Evolutionary conservation across 371 early-diverging fungal species (phyloP).

Genomic region (Mortierella sp.): DNA sequence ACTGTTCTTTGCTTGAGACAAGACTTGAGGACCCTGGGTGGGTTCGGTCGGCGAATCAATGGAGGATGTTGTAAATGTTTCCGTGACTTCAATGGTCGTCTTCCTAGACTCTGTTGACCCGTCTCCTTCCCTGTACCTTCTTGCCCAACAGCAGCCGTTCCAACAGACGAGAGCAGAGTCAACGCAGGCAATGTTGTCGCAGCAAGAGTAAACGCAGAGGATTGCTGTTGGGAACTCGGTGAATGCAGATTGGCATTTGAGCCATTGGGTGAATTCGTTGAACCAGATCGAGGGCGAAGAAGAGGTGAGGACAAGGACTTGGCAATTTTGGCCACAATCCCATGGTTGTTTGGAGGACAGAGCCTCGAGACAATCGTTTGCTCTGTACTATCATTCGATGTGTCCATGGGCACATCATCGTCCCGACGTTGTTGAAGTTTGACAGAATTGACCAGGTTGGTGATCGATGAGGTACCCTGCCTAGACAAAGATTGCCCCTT

Average conservation of each 20-base stretch:
- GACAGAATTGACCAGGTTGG: too few species aligned
- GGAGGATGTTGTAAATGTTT: not conserved
- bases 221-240: constrained; percentile 24
- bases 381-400: not conserved
- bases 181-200: constrained; percentile 32
- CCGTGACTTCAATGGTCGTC: not conserved
- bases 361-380: not conserved
- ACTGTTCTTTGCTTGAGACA: constrained; percentile 19
- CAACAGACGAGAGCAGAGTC: constrained; percentile 28
- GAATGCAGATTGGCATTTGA: constrained; percentile 6
- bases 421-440: too few species aligned
- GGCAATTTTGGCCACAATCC: constrained; percentile 39
- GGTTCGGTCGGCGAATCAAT: not conserved
- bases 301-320: constrained; percentile 35
- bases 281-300: constrained; percentile 7
- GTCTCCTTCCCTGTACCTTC: not conserved
- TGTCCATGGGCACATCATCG: too few species aligned
- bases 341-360: not conserved
- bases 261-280: constrained; percentile 17
- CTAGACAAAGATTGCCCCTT: too few species aligned
- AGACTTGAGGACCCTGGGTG: constrained; percentile 16
- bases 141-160: constrained; percentile 18
- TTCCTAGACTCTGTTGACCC: constrained; percentile 1
- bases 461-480: too few species aligned
- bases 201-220: constrained; percentile 31